Base-by-base conservation (phyloP, 345 rosid species). In the Jatropha curcas region DNA sequence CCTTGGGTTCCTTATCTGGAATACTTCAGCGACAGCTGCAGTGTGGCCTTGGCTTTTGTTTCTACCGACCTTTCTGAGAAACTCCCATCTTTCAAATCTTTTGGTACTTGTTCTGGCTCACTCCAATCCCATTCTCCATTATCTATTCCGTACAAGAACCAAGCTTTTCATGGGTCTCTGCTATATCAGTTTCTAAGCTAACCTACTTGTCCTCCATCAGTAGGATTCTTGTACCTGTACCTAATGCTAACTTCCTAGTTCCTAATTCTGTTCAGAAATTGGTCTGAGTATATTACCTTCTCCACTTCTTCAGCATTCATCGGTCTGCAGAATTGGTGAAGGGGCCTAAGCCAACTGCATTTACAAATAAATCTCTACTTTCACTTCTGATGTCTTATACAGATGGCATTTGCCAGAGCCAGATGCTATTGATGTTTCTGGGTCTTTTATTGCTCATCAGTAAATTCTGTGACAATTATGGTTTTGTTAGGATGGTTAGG, bases 401-500 rank as follows among this genome's bases (percentile, higher is more conserved):
- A 87, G 82, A 76, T 96, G 99, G 98, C 98, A 93, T 85, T 85
- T 96, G 70, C 99, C 99, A 0, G 87, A 88, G 63, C 76, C 83
- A 9, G 74, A 67, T 81, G 79, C 94, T n/a, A 27, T 89, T 25
- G 90, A 87, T 86, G 46, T 86, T 55, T 81, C 86, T 30, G 84
- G 89, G 14, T 77, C 76, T 41, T 84, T 88, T 28, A 76, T 17
- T 89, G 98, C 79, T 84, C 79, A 0, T 74, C 65, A 0, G 88
- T 57, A 50, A 96, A 93, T 84, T 89, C 88, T 39, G 86, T 91
- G 77, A 96, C 97, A 0, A 95, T 93, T 31, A 98, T 96, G 60
- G 94, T 96, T 50, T 78, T 96, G 87, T 81, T 96, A 41, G 99
- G 99, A 74, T 96, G 99, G 99, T 81, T 96, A 77, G 99, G 99